Conservation (phyloP, 2,329 filamentous ascomycete species). For the Tolypocladium album region DNA sequence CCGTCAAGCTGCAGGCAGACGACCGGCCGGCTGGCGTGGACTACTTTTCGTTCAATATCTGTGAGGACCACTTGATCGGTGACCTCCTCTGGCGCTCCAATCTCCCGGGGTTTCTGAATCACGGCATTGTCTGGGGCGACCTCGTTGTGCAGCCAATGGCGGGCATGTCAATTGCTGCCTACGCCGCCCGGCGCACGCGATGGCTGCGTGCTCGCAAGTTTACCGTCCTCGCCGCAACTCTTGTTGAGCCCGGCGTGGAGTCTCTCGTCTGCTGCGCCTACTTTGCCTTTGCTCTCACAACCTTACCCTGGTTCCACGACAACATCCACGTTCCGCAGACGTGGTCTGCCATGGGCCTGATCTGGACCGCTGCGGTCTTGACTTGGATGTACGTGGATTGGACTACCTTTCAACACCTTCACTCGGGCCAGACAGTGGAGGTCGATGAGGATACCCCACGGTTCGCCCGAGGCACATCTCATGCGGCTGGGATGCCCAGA, state of each 20-base stretch:
- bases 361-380: conserved; percentile 56
- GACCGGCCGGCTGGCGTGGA: conserved; percentile 61
- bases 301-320: conserved; percentile 51
- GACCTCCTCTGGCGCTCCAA: conserved; percentile 76
- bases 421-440: conserved; percentile 61
- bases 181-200: conserved; percentile 69
- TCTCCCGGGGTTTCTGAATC: conserved; percentile 59
- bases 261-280: conserved; percentile 75
- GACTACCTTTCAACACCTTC: conserved; percentile 60
- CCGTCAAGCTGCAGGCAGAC: conserved; percentile 26
- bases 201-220: conserved; percentile 94
- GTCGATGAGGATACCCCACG: conserved; percentile 60
- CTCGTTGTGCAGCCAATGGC: conserved; percentile 83
- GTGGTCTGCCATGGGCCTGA: conserved; percentile 52
- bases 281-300: conserved; percentile 68
- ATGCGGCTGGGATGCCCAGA: conserved; percentile 27
- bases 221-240: conserved; percentile 77
- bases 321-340: conserved; percentile 46
- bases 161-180: conserved; percentile 66
- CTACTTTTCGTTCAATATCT: conserved; percentile 92
- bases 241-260: conserved; percentile 90
- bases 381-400: conserved; percentile 71
- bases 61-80: conserved; percentile 93
- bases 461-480: conserved; percentile 49
- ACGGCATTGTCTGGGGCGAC: conserved; percentile 76